Base-by-base conservation (phyloP, 78 protist species). In the Dictyostelium brefeldianum region DNA sequence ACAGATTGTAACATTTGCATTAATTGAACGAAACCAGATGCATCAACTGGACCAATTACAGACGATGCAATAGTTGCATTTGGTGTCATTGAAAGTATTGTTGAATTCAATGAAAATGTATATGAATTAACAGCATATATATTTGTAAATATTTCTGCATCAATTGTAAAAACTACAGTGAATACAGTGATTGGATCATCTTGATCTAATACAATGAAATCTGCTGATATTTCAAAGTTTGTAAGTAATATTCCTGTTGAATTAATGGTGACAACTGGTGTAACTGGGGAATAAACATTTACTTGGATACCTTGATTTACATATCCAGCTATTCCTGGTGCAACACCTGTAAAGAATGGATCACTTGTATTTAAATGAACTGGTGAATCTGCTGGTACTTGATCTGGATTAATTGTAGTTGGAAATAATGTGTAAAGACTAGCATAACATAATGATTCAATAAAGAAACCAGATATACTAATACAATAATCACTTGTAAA, bases 11-110 rank as follows among this genome's bases (percentile, higher is more conserved):
- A 18, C 90, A 83, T 62, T 83, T 83, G 90, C 25, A 70, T 18
- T 6, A 83, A 22, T 78, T 78, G 83, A 8, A 78, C 83, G 29
- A 78, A 78, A 29, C 91, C 91, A 22, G 81, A 22, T 22, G 71
- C 27, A 43, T 83, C 91, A n/a, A 83, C 91, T 11, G 14, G 17
- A 41, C 91, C 91, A 10, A 83, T 51, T 5, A 1, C 22, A 9
- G 64, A 17, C 5, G 46, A 14, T 7, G 36, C n/a, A 8, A 83
- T 46, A 0, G 74, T 70, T 0, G 91, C 81, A 22, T 50, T 56
- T 70, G 91, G 81, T 25, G 7, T 22, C 22, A 73, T 0, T 14
- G 36, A 27, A 8, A 62, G 9, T 0, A 56, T 9, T 2, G 91
- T 41, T 4, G 59, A 17, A 22, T 57, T 20, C 11, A 83, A 22